Conservation (phyloP, 2,329 filamentous ascomycete genomes). For the Aspergillus sp. region DNA sequence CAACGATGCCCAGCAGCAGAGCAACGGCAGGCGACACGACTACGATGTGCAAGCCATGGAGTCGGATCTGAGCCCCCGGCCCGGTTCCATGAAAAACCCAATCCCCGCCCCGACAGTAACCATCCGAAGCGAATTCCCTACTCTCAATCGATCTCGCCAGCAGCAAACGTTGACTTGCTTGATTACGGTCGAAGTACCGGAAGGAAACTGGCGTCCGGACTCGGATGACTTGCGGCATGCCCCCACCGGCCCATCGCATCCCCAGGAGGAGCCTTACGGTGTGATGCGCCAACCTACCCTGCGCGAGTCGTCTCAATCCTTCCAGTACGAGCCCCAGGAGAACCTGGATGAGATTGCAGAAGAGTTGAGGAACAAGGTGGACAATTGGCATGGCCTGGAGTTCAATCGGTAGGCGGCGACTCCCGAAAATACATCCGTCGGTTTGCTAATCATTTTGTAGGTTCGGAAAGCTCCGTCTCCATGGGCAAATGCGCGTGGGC, state of each 20-base stretch:
- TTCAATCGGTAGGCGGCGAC: constrained; percentile 61
- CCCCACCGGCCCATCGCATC: constrained; percentile 47
- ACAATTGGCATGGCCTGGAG: constrained; percentile 97
- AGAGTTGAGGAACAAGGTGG: constrained; percentile 77
- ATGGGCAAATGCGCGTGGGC: constrained; percentile 85
- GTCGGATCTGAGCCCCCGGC: constrained; percentile 68
- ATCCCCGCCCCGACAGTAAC: constrained; percentile 90
- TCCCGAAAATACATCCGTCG: too few relatives aligned
- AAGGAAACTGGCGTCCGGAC: constrained; percentile 84
- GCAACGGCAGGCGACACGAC: constrained; percentile 71
- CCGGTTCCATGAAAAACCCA: constrained; percentile 67
- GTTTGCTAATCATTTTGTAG: constrained; percentile 39
- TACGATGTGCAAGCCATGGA: constrained; percentile 98
- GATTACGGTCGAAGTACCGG: constrained; percentile 87
- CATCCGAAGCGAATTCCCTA: constrained; percentile 94
- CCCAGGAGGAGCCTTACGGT: constrained; percentile 50
- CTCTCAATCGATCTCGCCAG: constrained; percentile 82
- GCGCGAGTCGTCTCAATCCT: constrained; percentile 49
- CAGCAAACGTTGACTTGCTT: constrained; percentile 94
- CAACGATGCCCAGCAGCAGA: constrained; percentile 66
- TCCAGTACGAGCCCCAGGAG: constrained; percentile 70
- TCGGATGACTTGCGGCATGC: constrained; percentile 66
- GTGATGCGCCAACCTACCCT: constrained; percentile 41
- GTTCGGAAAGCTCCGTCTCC: constrained; percentile 86
- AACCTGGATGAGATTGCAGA: constrained; percentile 81